Percentiles rank a stretch among this genome's conserved stretches.
phyloP scores from a whole-genome alignment of 129 eudicot genomes.

The Escallonia herrerae region DNA sequence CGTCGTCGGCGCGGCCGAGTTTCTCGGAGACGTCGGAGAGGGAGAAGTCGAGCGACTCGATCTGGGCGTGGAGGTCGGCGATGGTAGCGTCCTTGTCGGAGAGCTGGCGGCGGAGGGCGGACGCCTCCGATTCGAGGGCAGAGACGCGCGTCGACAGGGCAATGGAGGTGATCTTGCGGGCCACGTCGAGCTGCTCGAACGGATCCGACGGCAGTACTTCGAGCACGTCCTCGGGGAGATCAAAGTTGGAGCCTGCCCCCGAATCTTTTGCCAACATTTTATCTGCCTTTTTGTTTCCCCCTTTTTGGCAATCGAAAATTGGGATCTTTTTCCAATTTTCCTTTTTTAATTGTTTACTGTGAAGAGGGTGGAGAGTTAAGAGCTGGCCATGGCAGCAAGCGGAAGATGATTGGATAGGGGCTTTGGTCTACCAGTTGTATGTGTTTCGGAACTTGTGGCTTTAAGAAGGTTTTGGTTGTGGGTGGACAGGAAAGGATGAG shows the following conservation, averaged over 20 bases:
- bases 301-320: neutral
- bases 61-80: slow-evolving; percentile 52
- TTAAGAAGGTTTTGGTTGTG: neutral
- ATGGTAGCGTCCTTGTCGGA: slow-evolving; percentile 59
- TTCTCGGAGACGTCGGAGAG: slow-evolving; percentile 45
- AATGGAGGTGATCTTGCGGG: slow-evolving; percentile 95
- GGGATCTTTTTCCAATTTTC: neutral
- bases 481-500: neutral
- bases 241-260: slow-evolving; percentile 25
- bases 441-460: slow-evolving; percentile 19
- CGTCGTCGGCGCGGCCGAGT: slow-evolving; percentile 41
- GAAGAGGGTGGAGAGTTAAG: neutral
- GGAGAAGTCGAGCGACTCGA: slow-evolving; percentile 65
- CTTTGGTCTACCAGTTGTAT: neutral
- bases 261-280: slow-evolving; percentile 39
- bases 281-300: neutral
- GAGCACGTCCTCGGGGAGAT: slow-evolving; percentile 68
- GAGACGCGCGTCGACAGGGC: slow-evolving; percentile 88
- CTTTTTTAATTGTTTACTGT: too few relatives aligned
- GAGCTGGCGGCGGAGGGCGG: slow-evolving; percentile 54
- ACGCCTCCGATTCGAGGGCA: slow-evolving; percentile 75
- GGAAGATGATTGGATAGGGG: slow-evolving; percentile 10
- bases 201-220: slow-evolving; percentile 82
- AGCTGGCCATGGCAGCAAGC: too few relatives aligned
- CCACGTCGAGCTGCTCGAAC: slow-evolving; percentile 84